Evolutionary conservation across 805 yeast genomes (phyloP).

Genomic region (Candida verbasci): DNA sequence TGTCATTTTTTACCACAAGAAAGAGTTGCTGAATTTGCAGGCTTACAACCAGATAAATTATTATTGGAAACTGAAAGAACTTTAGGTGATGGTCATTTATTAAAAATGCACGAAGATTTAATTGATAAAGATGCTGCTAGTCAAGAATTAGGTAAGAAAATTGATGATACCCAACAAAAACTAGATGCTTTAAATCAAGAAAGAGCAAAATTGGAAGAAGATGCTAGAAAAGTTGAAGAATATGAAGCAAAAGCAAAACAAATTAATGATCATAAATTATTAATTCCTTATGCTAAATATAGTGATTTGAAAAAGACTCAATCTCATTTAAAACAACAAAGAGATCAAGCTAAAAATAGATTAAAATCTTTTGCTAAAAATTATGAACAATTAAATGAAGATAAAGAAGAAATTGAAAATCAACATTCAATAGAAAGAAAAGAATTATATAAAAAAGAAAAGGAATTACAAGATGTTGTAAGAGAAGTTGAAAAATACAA

Average conservation of each 20-base stretch:
- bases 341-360: conserved; percentile 32
- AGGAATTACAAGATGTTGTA: not conserved
- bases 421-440: not conserved
- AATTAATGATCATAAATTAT: conserved; percentile 30
- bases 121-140: conserved; percentile 44
- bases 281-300: conserved; percentile 38
- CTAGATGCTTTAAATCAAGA: conserved; percentile 31
- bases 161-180: conserved; percentile 23
- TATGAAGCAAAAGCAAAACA: conserved; percentile 43
- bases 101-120: conserved; percentile 53
- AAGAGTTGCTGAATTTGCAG: conserved; percentile 88
- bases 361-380: conserved; percentile 21
- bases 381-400: conserved; percentile 19
- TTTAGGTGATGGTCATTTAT: conserved; percentile 56
- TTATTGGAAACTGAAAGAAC: conserved; percentile 79
- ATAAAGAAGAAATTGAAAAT: conserved; percentile 1
- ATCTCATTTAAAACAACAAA: conserved; percentile 26
- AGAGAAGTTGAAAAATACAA: not conserved
- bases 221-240: conserved; percentile 43
- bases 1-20: conserved; percentile 97
- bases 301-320: conserved; percentile 33
- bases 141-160: conserved; percentile 20
- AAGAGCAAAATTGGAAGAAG: conserved; percentile 37
- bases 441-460: not conserved
- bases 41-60: conserved; percentile 68